These are phyloP conservation scores for Agarophyton chilense DNA, from an alignment of 23 red algal species.

Conservation along the genomic window DNA sequence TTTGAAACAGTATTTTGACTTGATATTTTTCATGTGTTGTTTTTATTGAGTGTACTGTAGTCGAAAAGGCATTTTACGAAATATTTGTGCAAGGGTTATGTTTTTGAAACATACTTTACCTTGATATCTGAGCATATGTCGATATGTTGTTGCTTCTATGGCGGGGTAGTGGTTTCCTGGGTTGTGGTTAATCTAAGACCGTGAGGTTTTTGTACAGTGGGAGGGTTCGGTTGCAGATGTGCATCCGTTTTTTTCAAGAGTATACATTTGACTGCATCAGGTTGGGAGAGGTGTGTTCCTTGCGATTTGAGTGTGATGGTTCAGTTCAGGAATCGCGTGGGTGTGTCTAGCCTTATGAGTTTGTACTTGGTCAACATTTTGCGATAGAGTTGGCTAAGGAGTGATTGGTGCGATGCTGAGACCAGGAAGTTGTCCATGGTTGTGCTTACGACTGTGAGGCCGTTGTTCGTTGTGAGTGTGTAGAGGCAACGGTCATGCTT, in stretches of 20 bases:
- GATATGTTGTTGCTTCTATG: not conserved
- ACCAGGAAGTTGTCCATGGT: not conserved
- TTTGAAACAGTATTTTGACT: no score
- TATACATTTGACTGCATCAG: not conserved
- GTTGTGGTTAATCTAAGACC: no score
- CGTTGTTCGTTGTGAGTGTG: no score
- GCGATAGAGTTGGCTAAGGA: not conserved
- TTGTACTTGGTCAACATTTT: not conserved
- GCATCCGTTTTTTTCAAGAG: not conserved
- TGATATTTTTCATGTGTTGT: no score
- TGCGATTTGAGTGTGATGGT: not conserved
- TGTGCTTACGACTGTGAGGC: no score
- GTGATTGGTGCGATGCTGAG: not conserved
- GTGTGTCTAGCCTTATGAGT: not conserved
- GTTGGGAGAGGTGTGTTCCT: not conserved
- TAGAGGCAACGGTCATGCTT: no score
- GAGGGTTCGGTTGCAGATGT: not conserved
- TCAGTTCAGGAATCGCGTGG: conserved; percentile 24
- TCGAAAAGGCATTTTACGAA: no score
- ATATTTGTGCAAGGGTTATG: no score
- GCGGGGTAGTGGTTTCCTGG: not conserved
- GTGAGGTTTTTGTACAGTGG: not conserved
- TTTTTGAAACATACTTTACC: conserved; percentile 12
- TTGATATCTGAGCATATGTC: not conserved
- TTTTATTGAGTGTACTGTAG: no score